These are phyloP conservation scores for Jatropha curcas DNA, from an alignment of 345 rosid species.

Conservation along the genomic window DNA sequence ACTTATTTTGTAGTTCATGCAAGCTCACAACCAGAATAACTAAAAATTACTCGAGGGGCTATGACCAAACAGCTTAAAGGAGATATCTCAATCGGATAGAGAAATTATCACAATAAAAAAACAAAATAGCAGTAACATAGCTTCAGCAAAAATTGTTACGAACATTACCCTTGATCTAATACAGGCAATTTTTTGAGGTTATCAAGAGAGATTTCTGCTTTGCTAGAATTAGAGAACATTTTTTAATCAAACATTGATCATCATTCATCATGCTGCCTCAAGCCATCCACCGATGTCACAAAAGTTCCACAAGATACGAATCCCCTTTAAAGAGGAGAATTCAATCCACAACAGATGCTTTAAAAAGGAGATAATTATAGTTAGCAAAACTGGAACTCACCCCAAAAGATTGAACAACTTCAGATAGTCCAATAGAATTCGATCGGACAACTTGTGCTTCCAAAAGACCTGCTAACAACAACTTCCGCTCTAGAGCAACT, in stretches of 20 bases:
- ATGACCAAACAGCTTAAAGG: not conserved
- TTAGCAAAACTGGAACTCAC: slow-evolving; percentile 44
- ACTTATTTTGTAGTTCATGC: not conserved
- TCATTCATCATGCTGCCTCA: not conserved
- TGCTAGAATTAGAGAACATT: not conserved
- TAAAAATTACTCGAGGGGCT: not conserved
- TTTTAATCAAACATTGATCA: not conserved
- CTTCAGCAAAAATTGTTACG: not conserved
- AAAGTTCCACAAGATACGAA: not conserved
- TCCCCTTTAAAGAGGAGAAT: not conserved
- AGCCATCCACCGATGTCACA: not conserved
- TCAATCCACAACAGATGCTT: not conserved
- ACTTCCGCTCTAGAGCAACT: slow-evolving; percentile 52
- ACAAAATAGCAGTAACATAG: too few relatives aligned
- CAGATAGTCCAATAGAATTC: slow-evolving; percentile 36
- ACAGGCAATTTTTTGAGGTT: not conserved
- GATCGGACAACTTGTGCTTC: slow-evolving; percentile 53
- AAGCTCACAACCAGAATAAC: not conserved
- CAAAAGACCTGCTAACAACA: slow-evolving; percentile 69
- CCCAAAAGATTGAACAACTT: slow-evolving; percentile 39
- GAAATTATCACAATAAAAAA: too few relatives aligned
- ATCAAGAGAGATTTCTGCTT: not conserved
- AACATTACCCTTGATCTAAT: not conserved
- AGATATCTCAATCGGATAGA: not conserved
- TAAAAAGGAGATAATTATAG: not conserved